Base-by-base conservation (phyloP, 345 rosid genomes). In the Nasturtium officinale region DNA sequence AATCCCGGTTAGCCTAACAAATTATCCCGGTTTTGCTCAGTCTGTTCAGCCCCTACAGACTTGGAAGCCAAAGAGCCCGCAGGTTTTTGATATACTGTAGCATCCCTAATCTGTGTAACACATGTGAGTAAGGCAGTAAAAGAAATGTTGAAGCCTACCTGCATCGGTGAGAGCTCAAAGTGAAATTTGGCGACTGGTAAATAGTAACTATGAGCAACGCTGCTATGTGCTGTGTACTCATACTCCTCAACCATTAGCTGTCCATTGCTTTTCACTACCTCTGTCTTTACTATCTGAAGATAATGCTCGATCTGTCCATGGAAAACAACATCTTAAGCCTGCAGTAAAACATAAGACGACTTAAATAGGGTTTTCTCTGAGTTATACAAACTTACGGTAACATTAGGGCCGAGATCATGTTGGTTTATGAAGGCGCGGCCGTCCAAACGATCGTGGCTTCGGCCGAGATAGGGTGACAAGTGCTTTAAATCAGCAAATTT, bases 151-250 rank as follows among this genome's bases (percentile, higher is more conserved):
- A 69, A 37, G 38, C 35, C 13, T 45, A 90, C 99, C 98, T 96
- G 99, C 99, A 96, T 96, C 17, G 99, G 98, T 52, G 99, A 96
- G 78, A 87, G 93, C 89, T 92, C 99, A 17, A 87, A 85, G 84
- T 89, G 99, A 76, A 96, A 96, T 68, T 90, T 92, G 30, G 90
- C 87, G 1, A 84, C 92, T 1, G 99, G 99, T 69, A 90, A 74
- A 78, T 90, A 68, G 53, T 85, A 32, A 73, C 82, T 92, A 67
- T 92, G 89, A 25, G 82, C 87, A 77, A 90, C 74, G 59, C 98
- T 96, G 79, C 99, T 96, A 74, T 92, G 98, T 2, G 98, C 97
- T 45, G 98, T 96, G 83, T 92, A 96, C 84, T 92, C 98, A 0
- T 92, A 92, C 81, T 90, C 96, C 77, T 92, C 92, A 3, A 90